Conservation (phyloP, 2,329 filamentous ascomycete genomes). For the Colletotrichum costaricense region DNA sequence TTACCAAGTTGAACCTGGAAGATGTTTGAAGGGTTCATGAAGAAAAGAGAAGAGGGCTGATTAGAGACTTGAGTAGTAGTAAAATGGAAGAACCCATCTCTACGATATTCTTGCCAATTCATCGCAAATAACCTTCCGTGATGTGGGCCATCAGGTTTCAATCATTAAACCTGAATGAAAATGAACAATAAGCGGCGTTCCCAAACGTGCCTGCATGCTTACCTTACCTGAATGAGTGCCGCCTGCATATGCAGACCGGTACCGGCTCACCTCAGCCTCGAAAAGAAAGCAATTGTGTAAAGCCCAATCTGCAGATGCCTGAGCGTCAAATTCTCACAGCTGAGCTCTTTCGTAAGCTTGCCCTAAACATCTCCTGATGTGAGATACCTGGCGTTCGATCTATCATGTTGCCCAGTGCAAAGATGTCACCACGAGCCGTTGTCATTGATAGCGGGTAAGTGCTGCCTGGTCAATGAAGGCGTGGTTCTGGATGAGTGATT, state of each 20-base stretch:
- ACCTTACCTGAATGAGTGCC: no score
- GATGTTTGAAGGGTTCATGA: background rate
- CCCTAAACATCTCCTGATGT: no score
- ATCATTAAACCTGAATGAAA: background rate
- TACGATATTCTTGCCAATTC: background rate
- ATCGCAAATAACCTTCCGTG: background rate
- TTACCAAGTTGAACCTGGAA: background rate
- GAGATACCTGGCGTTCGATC: no score
- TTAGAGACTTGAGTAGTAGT: background rate
- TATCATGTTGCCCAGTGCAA: no score
- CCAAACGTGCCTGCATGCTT: background rate
- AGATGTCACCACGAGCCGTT: background rate
- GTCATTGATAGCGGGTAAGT: background rate
- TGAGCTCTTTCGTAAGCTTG: no score
- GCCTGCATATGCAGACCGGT: no score
- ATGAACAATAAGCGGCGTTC: background rate
- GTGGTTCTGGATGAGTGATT: background rate
- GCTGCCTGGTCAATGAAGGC: background rate
- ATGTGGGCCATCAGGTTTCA: background rate
- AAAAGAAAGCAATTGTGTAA: no score
- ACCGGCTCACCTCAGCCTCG: no score
- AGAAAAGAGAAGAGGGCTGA: background rate
- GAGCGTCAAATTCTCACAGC: no score
- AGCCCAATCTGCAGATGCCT: no score
- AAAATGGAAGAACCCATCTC: background rate